A percentile compares a stretch with the other conserved stretches of the same genome.
These are phyloP conservation scores for Phenoliferia sp. DNA, from an alignment of 1,284 basidiomycete species.

Conservation along the genomic window DNA sequence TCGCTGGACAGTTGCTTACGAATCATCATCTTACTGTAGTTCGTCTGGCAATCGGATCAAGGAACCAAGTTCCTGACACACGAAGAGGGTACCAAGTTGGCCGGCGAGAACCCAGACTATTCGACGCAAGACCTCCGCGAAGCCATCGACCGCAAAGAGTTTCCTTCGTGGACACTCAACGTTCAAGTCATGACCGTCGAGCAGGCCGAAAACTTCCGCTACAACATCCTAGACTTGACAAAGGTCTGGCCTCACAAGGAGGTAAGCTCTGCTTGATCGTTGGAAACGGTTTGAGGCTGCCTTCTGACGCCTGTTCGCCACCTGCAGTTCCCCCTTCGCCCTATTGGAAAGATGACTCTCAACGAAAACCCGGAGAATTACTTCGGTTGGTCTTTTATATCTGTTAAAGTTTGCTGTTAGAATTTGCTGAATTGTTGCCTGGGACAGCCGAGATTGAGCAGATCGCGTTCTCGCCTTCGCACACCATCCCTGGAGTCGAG, in stretches of 20 bases:
- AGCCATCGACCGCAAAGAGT: conserved; percentile 69
- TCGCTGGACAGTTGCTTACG: background rate
- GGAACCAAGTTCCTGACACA: conserved; percentile 68
- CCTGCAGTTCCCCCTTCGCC: conserved; percentile 78
- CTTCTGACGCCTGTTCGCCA: conserved; percentile 54
- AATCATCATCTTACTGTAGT: conserved; percentile 46
- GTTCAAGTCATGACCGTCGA: conserved; percentile 57
- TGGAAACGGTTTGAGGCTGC: background rate
- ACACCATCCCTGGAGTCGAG: conserved; percentile 81
- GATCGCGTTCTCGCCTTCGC: conserved; percentile 78
- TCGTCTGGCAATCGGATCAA: conserved; percentile 69
- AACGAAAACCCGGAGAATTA: conserved; percentile 62
- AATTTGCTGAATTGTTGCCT: too few species aligned
- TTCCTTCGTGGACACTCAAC: conserved; percentile 72
- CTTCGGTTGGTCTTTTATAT: background rate
- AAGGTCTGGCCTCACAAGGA: conserved; percentile 55
- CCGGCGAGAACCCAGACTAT: conserved; percentile 76
- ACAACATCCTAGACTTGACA: conserved; percentile 84
- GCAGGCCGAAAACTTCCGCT: conserved; percentile 84
- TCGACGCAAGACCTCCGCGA: conserved; percentile 70
- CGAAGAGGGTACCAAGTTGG: conserved; percentile 53
- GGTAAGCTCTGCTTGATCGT: conserved; percentile 40
- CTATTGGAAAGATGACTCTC: conserved; percentile 76
- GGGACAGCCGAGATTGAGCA: conserved; percentile 45
- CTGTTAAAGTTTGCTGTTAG: too few species aligned